Percentiles rank a stretch among this genome's conserved stretches.
Evolutionary conservation across 1,284 basidiomycete species (phyloP).

Genomic region (Melanopsichium pennsylvanicum): DNA sequence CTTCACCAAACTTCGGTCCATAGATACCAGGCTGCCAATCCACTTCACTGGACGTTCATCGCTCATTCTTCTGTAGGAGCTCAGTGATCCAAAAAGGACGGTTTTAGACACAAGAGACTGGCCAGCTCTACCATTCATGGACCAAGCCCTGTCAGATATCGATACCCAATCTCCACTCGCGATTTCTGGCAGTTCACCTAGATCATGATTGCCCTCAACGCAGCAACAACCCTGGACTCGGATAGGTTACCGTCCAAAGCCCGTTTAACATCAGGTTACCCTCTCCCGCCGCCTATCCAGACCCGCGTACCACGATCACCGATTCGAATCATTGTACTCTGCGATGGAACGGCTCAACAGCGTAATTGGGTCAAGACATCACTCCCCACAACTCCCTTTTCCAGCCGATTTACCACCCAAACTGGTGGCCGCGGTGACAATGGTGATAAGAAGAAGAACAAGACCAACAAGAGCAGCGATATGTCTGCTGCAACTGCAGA

Average conservation of each 20-base stretch:
- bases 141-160: too few relatives aligned
- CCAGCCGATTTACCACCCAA: not conserved
- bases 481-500: slow-evolving; percentile 10
- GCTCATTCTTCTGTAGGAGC: too few relatives aligned
- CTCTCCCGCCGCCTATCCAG: slow-evolving; percentile 16
- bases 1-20: too few relatives aligned
- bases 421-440: slow-evolving; percentile 3
- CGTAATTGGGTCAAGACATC: slow-evolving; percentile 40
- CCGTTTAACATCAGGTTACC: not conserved
- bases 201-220: too few relatives aligned
- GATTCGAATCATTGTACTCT: slow-evolving; percentile 48
- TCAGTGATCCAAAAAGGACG: too few relatives aligned
- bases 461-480: not conserved
- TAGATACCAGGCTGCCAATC: too few relatives aligned
- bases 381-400: not conserved
- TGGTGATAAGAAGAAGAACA: not conserved
- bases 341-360: slow-evolving; percentile 51
- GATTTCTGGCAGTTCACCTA: too few relatives aligned
- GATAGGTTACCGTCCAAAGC: too few relatives aligned
- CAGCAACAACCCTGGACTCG: not conserved
- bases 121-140: too few relatives aligned
- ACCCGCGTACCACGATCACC: slow-evolving; percentile 25
- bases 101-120: too few relatives aligned
- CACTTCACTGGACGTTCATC: too few relatives aligned
- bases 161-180: too few relatives aligned